Percentiles rank a stretch among this genome's conserved stretches.
These are phyloP conservation scores for Calocybe cyanea DNA, from an alignment of 768 basidiomycete genomes.

Conservation along the genomic window DNA sequence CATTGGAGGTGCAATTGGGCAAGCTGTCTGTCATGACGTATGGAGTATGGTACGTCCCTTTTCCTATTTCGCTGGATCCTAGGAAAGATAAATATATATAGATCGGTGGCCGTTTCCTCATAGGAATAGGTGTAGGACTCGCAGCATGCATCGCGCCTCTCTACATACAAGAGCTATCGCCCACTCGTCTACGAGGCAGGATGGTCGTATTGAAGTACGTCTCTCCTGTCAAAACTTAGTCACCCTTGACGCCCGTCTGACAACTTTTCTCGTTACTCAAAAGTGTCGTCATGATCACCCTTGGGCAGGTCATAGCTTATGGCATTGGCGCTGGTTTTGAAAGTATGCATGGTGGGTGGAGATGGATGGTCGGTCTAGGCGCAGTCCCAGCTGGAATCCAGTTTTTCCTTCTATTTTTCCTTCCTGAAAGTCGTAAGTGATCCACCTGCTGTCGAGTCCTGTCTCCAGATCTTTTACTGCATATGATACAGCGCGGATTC, in stretches of 20 bases:
- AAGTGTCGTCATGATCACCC: constrained; percentile 73
- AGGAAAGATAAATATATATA: constrained; percentile 16
- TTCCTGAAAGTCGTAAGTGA: constrained; percentile 75
- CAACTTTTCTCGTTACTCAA: background rate
- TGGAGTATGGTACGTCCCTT: constrained; percentile 56
- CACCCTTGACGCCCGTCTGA: background rate
- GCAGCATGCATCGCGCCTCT: constrained; percentile 78
- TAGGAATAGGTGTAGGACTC: constrained; percentile 71
- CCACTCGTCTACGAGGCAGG: constrained; percentile 66
- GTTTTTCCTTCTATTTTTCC: constrained; percentile 52
- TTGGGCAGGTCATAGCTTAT: constrained; percentile 78
- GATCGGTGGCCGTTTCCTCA: constrained; percentile 71
- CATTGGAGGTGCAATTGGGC: constrained; percentile 68
- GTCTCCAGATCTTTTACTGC: background rate
- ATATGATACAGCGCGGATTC: constrained; percentile 44
- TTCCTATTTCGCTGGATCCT: background rate
- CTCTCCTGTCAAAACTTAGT: background rate
- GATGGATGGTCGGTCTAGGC: constrained; percentile 82
- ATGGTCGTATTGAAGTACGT: constrained; percentile 72
- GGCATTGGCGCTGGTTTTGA: constrained; percentile 67
- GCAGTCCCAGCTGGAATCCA: constrained; percentile 67
- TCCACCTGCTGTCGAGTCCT: background rate
- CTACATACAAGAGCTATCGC: constrained; percentile 82
- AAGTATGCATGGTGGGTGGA: constrained; percentile 61
- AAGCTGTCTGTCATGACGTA: constrained; percentile 66